phyloP scores from a whole-genome alignment of 2,329 filamentous ascomycete genomes.

The Penicillium sp. region DNA sequence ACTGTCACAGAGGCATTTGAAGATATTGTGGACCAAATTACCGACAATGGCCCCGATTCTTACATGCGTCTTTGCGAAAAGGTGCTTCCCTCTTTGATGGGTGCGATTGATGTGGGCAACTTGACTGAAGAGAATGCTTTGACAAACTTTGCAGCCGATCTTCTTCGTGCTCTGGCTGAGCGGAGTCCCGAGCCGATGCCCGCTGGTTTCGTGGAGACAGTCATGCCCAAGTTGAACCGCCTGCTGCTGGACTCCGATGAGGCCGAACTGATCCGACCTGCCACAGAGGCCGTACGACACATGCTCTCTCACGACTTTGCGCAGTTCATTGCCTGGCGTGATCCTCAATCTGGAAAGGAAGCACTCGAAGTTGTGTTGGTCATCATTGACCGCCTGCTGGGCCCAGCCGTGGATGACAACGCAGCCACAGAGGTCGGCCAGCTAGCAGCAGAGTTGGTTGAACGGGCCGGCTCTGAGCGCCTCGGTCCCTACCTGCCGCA shows the following conservation, averaged over 20 bases:
- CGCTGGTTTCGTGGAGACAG: constrained; percentile 76
- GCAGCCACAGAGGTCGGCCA: constrained; percentile 95
- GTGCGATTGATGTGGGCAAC: constrained; percentile 83
- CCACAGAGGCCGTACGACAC: constrained; percentile 81
- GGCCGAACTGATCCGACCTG: constrained; percentile 81
- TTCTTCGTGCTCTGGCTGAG: constrained; percentile 77
- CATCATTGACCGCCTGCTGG: constrained; percentile 87
- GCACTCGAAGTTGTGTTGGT: constrained; percentile 85
- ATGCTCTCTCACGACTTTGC: constrained; percentile 86
- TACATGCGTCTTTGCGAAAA: constrained; percentile 80
- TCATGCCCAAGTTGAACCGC: constrained; percentile 81
- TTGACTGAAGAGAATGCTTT: constrained; percentile 77
- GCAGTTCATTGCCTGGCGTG: constrained; percentile 84
- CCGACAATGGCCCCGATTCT: constrained; percentile 61
- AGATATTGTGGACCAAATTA: constrained; percentile 70
- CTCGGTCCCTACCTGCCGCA: constrained; percentile 87
- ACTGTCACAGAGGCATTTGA: constrained; percentile 89
- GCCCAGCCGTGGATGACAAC: constrained; percentile 81
- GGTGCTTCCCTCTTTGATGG: constrained; percentile 81
- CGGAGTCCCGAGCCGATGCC: constrained; percentile 83
- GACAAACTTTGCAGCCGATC: constrained; percentile 80
- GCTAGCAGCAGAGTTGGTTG: constrained; percentile 88
- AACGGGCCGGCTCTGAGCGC: constrained; percentile 88
- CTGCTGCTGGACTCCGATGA: constrained; percentile 82
- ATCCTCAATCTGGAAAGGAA: constrained; percentile 70